A percentile compares a stretch with the other conserved stretches of the same genome.
phyloP scores from a whole-genome alignment of 352 stramenopile species.

The Pythium apleroticum region DNA sequence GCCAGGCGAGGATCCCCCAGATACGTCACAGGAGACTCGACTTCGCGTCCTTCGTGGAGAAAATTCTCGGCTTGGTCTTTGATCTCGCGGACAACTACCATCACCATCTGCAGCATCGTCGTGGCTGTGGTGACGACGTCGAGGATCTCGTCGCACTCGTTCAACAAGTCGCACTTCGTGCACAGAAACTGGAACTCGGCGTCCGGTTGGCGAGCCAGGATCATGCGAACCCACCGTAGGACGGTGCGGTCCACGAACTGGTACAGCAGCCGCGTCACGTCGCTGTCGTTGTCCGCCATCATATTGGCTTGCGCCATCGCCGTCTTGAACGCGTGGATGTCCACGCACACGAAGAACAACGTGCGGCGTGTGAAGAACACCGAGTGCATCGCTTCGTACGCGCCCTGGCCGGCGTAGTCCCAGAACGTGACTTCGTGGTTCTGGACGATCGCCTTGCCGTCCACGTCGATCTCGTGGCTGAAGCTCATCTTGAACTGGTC shows the following conservation, averaged over 20 bases:
- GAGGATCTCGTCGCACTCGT: not conserved
- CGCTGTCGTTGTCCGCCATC: not conserved
- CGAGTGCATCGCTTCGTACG: slow-evolving; percentile 18
- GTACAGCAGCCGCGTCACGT: not conserved
- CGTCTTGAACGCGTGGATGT: slow-evolving; percentile 10
- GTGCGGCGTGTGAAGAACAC: slow-evolving; percentile 20
- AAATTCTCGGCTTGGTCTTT: not conserved
- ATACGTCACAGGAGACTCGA: not conserved
- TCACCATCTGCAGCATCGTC: not conserved
- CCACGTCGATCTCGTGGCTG: not conserved
- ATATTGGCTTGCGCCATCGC: slow-evolving; percentile 2
- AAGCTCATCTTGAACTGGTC: slow-evolving; percentile 31
- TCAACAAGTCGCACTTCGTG: slow-evolving; percentile 16
- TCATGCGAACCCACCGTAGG: slow-evolving; percentile 8
- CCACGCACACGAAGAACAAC: slow-evolving; percentile 16
- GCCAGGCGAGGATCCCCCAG: not conserved
- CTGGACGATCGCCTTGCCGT: not conserved
- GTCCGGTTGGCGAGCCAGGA: slow-evolving; percentile 15
- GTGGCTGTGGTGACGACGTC: not conserved
- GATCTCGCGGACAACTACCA: not conserved
- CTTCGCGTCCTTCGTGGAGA: not conserved
- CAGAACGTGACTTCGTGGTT: slow-evolving; percentile 21
- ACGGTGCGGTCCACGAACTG: slow-evolving; percentile 11
- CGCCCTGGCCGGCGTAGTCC: slow-evolving; percentile 22
- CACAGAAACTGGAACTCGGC: slow-evolving; percentile 20